Conservation (phyloP, 1,284 basidiomycete species). For the Coniferiporia sulphurascens region DNA sequence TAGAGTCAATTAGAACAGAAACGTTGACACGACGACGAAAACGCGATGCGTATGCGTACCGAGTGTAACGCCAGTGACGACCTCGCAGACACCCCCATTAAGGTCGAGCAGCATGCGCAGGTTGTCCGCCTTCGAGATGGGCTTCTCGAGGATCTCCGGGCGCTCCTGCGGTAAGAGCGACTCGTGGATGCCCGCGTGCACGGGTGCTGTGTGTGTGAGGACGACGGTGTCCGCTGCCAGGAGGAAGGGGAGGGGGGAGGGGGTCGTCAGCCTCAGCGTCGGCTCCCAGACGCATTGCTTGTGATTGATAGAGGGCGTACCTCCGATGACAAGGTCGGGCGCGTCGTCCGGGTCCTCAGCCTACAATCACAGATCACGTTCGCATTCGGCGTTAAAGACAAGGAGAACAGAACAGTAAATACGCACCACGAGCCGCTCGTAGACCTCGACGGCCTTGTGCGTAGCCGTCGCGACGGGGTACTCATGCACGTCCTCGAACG, state of each 20-base stretch:
- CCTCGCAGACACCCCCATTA: constrained; percentile 81
- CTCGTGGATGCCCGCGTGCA: constrained; percentile 47
- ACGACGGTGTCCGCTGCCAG: constrained; percentile 85
- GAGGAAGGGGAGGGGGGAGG: neutral
- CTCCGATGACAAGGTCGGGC: constrained; percentile 91
- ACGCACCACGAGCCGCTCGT: constrained; percentile 76
- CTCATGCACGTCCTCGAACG: constrained; percentile 79
- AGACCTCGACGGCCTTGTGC: constrained; percentile 93
- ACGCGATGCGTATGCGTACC: constrained; percentile 43
- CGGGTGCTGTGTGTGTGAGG: constrained; percentile 67
- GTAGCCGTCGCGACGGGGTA: constrained; percentile 92
- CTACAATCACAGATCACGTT: constrained; percentile 29
- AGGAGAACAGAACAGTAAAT: too few species aligned
- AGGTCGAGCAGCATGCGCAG: constrained; percentile 84
- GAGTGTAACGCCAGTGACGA: constrained; percentile 85
- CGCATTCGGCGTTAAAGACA: too few species aligned
- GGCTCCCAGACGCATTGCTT: neutral
- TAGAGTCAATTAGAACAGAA: too few species aligned
- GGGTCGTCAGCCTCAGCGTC: neutral
- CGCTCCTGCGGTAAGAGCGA: constrained; percentile 40
- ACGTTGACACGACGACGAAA: neutral
- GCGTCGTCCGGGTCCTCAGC: constrained; percentile 70
- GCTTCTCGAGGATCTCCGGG: constrained; percentile 89
- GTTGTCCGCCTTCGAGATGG: constrained; percentile 76
- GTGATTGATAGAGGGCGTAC: constrained; percentile 35